A percentile compares a stretch with the other conserved stretches of the same genome.
These are phyloP conservation scores for Mrakia hoshinonis DNA, from an alignment of 768 basidiomycete species.

Conservation along the genomic window DNA sequence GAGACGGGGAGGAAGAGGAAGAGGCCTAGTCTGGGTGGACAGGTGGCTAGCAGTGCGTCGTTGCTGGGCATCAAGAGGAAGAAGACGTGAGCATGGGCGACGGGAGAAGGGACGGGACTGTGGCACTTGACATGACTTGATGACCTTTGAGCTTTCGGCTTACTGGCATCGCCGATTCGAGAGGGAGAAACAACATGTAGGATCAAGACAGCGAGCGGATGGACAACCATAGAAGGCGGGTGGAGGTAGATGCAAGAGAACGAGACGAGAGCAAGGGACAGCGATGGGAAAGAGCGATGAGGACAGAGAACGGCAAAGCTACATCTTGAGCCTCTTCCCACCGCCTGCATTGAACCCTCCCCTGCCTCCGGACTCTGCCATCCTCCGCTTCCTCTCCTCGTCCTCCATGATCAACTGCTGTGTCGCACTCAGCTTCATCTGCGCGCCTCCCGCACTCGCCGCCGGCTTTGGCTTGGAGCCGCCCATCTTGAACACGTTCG, in stretches of 20 bases:
- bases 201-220: no score
- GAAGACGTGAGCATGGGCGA: not conserved
- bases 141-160: not conserved
- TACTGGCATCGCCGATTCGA: no score
- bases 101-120: not conserved
- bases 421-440: constrained; percentile 64
- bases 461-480: constrained; percentile 37
- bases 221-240: no score
- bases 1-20: not conserved
- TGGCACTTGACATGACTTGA: constrained; percentile 5
- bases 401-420: constrained; percentile 84
- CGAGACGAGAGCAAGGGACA: no score
- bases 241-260: no score
- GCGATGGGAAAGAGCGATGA: no score
- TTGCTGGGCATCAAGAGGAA: not conserved
- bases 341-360: constrained; percentile 25
- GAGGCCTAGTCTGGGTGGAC: not conserved
- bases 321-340: constrained; percentile 23
- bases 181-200: no score
- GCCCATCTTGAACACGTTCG: constrained; percentile 56
- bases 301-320: no score
- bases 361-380: constrained; percentile 12
- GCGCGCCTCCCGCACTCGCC: constrained; percentile 46
- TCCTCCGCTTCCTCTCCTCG: constrained; percentile 72
- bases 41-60: not conserved